Percentiles rank a stretch among this genome's conserved stretches.
phyloP scores from a whole-genome alignment of 306 rosid species.

The Delonix regia region DNA sequence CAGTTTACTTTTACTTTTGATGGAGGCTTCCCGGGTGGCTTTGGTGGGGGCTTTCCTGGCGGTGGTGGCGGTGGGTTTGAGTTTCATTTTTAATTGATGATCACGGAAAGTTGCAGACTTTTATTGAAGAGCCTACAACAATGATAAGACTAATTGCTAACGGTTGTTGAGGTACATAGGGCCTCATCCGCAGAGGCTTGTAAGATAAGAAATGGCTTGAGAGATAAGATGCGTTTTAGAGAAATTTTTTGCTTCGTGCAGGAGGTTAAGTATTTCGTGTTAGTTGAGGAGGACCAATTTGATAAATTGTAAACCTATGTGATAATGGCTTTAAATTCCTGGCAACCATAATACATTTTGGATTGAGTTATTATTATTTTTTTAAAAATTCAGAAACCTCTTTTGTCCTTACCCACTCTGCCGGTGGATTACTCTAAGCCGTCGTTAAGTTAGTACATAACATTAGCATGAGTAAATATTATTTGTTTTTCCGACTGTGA shows the following conservation, averaged over 20 bases:
- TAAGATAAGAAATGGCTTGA: constrained; percentile 14
- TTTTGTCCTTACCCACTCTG: neutral
- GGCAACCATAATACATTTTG: neutral
- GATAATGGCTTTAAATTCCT: neutral
- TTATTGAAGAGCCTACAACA: constrained; percentile 8
- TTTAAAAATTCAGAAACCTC: neutral
- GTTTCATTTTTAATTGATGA: constrained; percentile 57
- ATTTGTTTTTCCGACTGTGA: neutral
- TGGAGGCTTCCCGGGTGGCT: constrained; percentile 68
- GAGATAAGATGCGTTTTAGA: neutral
- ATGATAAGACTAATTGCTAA: constrained; percentile 40
- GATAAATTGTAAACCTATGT: neutral
- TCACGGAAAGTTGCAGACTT: neutral
- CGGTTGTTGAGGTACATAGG: constrained; percentile 23
- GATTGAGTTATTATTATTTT: neutral
- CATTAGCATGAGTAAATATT: neutral
- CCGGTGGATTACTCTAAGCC: neutral
- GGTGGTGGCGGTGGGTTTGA: constrained; percentile 55
- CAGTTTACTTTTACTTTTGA: constrained; percentile 72
- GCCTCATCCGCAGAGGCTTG: constrained; percentile 31
- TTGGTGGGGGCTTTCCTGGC: constrained; percentile 66
- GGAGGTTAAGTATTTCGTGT: constrained; percentile 6
- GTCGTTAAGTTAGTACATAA: neutral
- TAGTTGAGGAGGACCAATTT: constrained; percentile 23
- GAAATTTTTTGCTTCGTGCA: constrained; percentile 12